These are phyloP conservation scores for Aspergillus spinulosporus DNA, from an alignment of 2,329 filamentous ascomycete genomes.

Conservation along the genomic window DNA sequence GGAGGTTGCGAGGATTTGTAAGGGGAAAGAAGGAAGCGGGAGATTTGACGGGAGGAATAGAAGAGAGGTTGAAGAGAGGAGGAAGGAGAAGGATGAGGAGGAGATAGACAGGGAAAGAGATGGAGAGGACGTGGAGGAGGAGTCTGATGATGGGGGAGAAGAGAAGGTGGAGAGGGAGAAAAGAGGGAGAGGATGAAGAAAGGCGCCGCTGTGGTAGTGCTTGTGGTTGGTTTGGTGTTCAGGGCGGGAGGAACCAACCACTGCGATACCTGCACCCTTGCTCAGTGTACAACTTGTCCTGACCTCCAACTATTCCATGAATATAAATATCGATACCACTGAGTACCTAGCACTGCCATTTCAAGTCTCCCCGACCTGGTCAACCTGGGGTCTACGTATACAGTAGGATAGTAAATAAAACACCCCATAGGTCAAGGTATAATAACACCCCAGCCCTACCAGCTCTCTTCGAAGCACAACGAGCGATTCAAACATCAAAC, in stretches of 20 bases:
- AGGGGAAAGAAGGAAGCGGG: slow-evolving; percentile 16
- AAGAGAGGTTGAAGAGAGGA: slow-evolving; percentile 21
- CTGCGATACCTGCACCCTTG: background rate
- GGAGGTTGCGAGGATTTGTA: slow-evolving; percentile 28
- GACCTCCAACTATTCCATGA: background rate
- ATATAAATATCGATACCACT: too few species aligned
- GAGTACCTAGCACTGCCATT: too few species aligned
- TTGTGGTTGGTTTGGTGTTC: background rate
- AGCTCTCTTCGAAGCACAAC: too few species aligned
- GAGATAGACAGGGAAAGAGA: slow-evolving; percentile 24
- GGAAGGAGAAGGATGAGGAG: slow-evolving; percentile 22
- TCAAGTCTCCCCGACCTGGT: too few species aligned
- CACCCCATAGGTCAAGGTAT: too few species aligned
- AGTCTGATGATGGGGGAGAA: slow-evolving; percentile 22
- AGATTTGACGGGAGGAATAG: slow-evolving; percentile 15
- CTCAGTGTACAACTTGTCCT: background rate
- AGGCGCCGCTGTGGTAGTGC: slow-evolving; percentile 8
- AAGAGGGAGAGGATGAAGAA: slow-evolving; percentile 22
- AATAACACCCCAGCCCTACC: too few species aligned
- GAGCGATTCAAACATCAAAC: too few species aligned
- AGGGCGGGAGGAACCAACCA: slow-evolving; percentile 6
- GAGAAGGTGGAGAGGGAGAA: slow-evolving; percentile 23
- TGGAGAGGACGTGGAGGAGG: slow-evolving; percentile 24
- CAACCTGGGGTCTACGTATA: too few species aligned
- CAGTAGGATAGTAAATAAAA: too few species aligned